These are phyloP conservation scores for Cornus suecica DNA, from an alignment of 148 eudicot genomes.

Conservation along the genomic window DNA sequence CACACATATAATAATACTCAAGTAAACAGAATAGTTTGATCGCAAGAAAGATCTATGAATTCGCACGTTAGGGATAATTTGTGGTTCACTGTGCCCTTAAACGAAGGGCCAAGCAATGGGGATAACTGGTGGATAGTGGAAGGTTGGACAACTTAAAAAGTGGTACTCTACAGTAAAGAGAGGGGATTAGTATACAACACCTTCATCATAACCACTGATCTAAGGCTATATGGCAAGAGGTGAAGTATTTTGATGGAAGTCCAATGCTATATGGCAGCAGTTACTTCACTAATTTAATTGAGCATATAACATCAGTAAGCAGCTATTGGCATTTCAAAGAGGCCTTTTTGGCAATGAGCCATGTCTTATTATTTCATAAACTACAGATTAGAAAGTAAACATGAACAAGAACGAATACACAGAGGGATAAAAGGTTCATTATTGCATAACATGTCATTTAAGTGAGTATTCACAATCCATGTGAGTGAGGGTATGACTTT, in stretches of 20 bases:
- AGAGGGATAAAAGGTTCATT: not conserved
- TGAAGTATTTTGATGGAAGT: not conserved
- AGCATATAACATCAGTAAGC: not conserved
- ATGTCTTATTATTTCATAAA: not conserved
- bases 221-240: not conserved
- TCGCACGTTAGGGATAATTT: too few species aligned
- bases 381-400: not conserved
- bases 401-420: not conserved
- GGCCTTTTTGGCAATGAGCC: not conserved
- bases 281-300: not conserved
- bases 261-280: not conserved
- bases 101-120: too few species aligned
- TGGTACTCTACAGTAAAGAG: too few species aligned
- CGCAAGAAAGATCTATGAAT: too few species aligned
- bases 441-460: too few species aligned
- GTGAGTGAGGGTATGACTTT: not conserved
- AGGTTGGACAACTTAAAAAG: too few species aligned
- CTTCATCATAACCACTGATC: not conserved
- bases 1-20: too few species aligned
- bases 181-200: too few species aligned
- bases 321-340: not conserved
- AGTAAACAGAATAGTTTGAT: too few species aligned
- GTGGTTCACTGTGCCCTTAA: too few species aligned
- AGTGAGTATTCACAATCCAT: not conserved
- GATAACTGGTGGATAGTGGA: too few species aligned